phyloP scores from a whole-genome alignment of 139 green algal species.

The Coelastrella sp. region DNA sequence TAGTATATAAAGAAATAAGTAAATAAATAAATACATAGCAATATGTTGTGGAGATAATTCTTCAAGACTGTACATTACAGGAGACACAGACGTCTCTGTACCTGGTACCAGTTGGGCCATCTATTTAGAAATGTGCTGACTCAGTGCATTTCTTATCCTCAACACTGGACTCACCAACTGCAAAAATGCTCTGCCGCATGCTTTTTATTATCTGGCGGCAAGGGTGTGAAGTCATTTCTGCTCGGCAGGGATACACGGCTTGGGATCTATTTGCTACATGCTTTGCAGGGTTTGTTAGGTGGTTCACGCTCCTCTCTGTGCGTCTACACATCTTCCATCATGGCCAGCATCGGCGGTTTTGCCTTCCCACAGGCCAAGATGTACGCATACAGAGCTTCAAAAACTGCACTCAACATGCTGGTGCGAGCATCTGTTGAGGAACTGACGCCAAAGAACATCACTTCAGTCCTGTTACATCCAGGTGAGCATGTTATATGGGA shows the following conservation, averaged over 20 bases:
- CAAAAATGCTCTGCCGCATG: too few species aligned
- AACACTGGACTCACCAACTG: too few species aligned
- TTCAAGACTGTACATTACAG: neutral
- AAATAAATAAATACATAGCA: too few species aligned
- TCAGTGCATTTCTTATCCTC: neutral
- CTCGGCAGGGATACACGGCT: too few species aligned
- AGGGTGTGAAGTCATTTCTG: too few species aligned
- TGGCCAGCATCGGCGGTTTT: conserved; percentile 29
- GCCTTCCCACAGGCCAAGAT: conserved; percentile 18
- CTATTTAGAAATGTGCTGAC: neutral
- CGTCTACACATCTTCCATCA: conserved; percentile 15
- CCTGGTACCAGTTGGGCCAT: neutral
- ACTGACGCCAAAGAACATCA: conserved; percentile 23
- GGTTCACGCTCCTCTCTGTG: neutral
- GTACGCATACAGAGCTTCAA: conserved; percentile 51
- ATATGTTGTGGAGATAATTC: neutral
- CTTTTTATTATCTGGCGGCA: too few species aligned
- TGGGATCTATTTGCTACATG: neutral
- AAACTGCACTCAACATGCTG: conserved; percentile 57
- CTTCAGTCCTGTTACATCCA: conserved; percentile 31
- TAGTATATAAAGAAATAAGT: too few species aligned
- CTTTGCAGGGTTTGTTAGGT: neutral
- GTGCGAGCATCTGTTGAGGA: conserved; percentile 38
- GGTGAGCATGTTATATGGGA: neutral
- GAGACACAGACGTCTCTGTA: neutral